Conservation (phyloP, 2,329 filamentous ascomycete species). For the Hymenotorrendiella dingleyae region DNA sequence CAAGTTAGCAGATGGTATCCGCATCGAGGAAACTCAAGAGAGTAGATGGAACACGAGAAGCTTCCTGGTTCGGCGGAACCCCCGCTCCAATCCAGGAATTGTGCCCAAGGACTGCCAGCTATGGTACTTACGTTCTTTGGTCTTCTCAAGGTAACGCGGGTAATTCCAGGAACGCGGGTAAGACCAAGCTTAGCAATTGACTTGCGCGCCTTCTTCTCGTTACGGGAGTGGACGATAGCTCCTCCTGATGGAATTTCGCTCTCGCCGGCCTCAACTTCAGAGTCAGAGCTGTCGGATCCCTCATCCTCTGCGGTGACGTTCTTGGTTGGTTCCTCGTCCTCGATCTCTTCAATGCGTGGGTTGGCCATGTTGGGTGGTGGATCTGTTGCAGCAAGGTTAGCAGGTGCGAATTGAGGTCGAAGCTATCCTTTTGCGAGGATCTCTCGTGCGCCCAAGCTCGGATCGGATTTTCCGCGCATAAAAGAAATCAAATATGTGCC, state of each 20-base stretch:
- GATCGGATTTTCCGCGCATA: neutral
- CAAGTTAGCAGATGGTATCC: conserved; percentile 1
- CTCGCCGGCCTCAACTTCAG: conserved; percentile 68
- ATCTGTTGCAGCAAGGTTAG: conserved; percentile 26
- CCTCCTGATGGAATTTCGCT: conserved; percentile 67
- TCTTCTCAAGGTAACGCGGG: conserved; percentile 92
- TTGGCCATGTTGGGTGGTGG: conserved; percentile 74
- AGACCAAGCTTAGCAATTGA: conserved; percentile 97
- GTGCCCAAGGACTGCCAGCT: neutral
- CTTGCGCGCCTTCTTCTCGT: conserved; percentile 99
- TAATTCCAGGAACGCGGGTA: conserved; percentile 94
- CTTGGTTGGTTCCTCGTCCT: conserved; percentile 85
- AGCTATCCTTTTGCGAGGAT: conserved; percentile 21
- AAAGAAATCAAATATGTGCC: neutral
- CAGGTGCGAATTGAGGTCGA: too few relatives aligned
- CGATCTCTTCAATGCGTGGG: conserved; percentile 95
- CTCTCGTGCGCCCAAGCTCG: conserved; percentile 19
- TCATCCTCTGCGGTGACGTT: conserved; percentile 69
- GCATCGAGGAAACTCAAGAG: neutral
- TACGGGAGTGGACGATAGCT: conserved; percentile 92
- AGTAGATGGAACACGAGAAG: neutral
- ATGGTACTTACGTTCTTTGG: conserved; percentile 88
- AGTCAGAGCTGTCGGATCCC: conserved; percentile 63
- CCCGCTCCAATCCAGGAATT: too few relatives aligned
- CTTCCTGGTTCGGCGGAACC: too few relatives aligned